These are phyloP conservation scores for Sugiyamaella lignohabitans DNA, from an alignment of 805 yeast species.

Conservation along the genomic window DNA sequence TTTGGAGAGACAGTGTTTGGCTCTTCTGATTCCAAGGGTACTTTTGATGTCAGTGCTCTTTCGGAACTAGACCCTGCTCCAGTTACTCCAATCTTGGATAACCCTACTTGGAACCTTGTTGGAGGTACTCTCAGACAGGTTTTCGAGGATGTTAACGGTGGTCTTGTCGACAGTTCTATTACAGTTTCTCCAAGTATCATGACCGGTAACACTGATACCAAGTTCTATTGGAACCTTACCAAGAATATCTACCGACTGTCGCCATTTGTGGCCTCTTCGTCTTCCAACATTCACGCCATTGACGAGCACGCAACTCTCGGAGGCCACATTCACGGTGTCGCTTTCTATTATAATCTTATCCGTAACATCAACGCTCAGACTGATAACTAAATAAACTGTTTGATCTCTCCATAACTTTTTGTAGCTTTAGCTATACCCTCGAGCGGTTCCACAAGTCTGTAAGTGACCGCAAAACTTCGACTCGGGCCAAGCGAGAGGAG, in stretches of 20 bases:
- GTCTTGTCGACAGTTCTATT: conserved; percentile 33
- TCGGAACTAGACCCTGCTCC: conserved; percentile 47
- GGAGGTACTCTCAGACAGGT: conserved; percentile 60
- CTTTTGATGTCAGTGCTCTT: conserved; percentile 33
- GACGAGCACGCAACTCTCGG: conserved; percentile 52
- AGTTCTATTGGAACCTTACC: conserved; percentile 56
- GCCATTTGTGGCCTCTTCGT: conserved; percentile 21
- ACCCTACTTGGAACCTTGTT: conserved; percentile 44
- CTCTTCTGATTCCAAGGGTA: conserved; percentile 32
- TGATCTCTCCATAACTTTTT: no score
- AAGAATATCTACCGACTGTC: conserved; percentile 52
- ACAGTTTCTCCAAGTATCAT: conserved; percentile 52
- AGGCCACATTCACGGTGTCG: conserved; percentile 43
- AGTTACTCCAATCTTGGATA: conserved; percentile 39
- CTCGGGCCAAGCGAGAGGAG: no score
- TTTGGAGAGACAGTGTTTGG: conserved; percentile 25
- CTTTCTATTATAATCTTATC: conserved; percentile 29
- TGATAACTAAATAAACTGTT: no score
- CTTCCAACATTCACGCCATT: conserved; percentile 47
- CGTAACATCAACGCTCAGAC: conserved; percentile 8
- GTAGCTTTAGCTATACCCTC: no score
- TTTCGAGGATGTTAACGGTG: conserved; percentile 44
- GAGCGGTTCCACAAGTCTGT: no score
- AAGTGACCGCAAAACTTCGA: no score
- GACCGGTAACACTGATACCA: conserved; percentile 69